Evolutionary conservation across 228 moss, liverwort and hornwort species (phyloP), one percentile per base, ranked within the genome.

Genomic region (Sphagnum magellanicum): DNA sequence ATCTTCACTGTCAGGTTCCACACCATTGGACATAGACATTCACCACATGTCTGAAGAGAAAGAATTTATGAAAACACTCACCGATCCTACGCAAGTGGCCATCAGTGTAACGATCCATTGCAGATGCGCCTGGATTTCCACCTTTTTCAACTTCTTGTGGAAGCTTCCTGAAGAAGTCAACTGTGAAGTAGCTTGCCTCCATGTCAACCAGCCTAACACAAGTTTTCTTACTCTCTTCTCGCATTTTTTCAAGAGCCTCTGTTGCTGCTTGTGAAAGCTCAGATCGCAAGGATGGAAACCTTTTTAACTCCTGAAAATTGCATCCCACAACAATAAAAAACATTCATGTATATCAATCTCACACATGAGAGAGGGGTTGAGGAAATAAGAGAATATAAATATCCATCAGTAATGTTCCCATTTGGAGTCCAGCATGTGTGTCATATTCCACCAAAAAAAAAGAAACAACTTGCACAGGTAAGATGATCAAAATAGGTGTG

Each of bases 91-190:
- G 79, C 59, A 78, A 81, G 64, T 85, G 85, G 4, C 72, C 81
- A 57, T 85, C 85, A 17, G 79, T 66, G 53, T 85, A 85, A 9
- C 85, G 85, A 50, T 85, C 85, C 64, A 71, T 59, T 61, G 79
- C 70, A 16, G 85, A 74, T 16, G 81, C 70, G 5, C 72, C 70
- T 62, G 85, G 79, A 68, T 81, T 85, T 64, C 81, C 81, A 3
- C 85, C 81, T 51, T 85, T 85, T 65, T 85, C 85, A 16, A 81
- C 71, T 79, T 81, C 85, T 72, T 85, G 85, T 53, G 85, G 81
- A 53, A 85, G 81, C 51, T 81, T 81, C 51, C 81, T 85, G 16
- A 85, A 81, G 49, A 85, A 85, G 50, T 79, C 85, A 9, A 78
- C 81, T 13, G 85, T 85, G 0, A 85, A 70, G 16, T 85, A 85